A percentile compares a stretch with the other conserved stretches of the same genome.
These are phyloP conservation scores for Phylloporus sp. DNA, from an alignment of 1,284 basidiomycete species.

Conservation along the genomic window DNA sequence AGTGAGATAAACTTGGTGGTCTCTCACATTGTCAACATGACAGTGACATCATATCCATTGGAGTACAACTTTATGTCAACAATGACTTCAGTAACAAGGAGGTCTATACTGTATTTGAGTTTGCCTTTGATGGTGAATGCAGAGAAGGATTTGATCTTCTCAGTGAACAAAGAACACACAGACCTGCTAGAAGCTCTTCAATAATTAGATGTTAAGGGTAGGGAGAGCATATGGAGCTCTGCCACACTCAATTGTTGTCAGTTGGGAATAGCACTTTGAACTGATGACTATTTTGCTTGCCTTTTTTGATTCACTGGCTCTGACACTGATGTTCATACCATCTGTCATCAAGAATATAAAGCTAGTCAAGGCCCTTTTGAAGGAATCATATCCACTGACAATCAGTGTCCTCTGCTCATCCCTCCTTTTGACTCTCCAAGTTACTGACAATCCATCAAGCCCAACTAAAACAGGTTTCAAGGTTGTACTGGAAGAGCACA, in stretches of 20 bases:
- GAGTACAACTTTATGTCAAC: constrained; percentile 80
- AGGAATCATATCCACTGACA: constrained; percentile 56
- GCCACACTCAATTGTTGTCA: constrained; percentile 13
- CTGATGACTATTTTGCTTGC: constrained; percentile 13
- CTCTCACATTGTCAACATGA: constrained; percentile 55
- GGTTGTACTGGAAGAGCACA: no score
- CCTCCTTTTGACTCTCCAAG: constrained; percentile 67
- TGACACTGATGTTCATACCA: constrained; percentile 11
- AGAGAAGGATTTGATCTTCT: constrained; percentile 42
- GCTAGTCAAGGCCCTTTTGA: constrained; percentile 57
- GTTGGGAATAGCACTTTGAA: constrained; percentile 15
- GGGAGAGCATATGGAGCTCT: constrained; percentile 26
- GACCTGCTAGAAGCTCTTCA: constrained; percentile 32
- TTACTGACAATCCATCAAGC: constrained; percentile 19
- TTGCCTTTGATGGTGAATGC: constrained; percentile 69
- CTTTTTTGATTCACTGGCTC: constrained; percentile 31
- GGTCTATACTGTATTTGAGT: constrained; percentile 61
- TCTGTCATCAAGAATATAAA: constrained; percentile 51
- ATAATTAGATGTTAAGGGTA: constrained; percentile 16
- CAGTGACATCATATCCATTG: constrained; percentile 68
- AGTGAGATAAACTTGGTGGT: constrained; percentile 42
- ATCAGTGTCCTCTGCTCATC: constrained; percentile 66
- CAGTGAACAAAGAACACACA: constrained; percentile 28
- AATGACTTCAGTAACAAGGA: constrained; percentile 77
- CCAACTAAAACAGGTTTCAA: constrained; percentile 6